Evolutionary conservation across 257 asterid genomes (phyloP).

Genomic region (Gentiana macrophylla): DNA sequence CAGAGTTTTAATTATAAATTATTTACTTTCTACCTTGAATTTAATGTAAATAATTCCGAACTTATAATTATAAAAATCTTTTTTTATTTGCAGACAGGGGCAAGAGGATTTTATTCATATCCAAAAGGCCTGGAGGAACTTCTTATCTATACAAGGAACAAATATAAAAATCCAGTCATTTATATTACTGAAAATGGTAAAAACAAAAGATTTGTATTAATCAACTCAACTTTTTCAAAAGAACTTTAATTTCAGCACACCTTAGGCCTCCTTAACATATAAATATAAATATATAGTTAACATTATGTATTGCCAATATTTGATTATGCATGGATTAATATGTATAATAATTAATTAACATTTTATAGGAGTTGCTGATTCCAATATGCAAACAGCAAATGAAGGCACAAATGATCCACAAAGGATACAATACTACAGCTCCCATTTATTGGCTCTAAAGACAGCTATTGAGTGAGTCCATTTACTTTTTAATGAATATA

Average conservation of each 20-base stretch:
- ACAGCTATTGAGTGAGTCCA: slow-evolving; percentile 34
- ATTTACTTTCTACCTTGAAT: not conserved
- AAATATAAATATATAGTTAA: no score
- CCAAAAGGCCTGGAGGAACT: slow-evolving; percentile 19
- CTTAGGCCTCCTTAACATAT: no score
- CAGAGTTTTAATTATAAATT: not conserved
- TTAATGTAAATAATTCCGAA: not conserved
- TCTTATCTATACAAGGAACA: slow-evolving; percentile 17
- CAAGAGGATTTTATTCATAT: slow-evolving; percentile 2
- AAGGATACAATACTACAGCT: slow-evolving; percentile 11
- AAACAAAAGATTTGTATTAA: not conserved
- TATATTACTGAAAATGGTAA: slow-evolving; percentile 23
- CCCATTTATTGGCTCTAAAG: slow-evolving; percentile 27
- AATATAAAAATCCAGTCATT: slow-evolving; percentile 15
- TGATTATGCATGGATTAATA: no score
- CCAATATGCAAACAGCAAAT: not conserved
- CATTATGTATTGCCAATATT: no score
- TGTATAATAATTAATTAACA: no score
- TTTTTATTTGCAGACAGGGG: slow-evolving; percentile 13
- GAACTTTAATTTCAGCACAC: no score
- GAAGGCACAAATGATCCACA: slow-evolving; percentile 12
- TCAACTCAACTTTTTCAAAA: no score
- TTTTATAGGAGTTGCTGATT: slow-evolving; percentile 14
- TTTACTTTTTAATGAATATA: no score
- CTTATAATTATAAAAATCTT: not conserved